phyloP scores from a whole-genome alignment of 352 stramenopile species.

The Paralagenidium karlingii region DNA sequence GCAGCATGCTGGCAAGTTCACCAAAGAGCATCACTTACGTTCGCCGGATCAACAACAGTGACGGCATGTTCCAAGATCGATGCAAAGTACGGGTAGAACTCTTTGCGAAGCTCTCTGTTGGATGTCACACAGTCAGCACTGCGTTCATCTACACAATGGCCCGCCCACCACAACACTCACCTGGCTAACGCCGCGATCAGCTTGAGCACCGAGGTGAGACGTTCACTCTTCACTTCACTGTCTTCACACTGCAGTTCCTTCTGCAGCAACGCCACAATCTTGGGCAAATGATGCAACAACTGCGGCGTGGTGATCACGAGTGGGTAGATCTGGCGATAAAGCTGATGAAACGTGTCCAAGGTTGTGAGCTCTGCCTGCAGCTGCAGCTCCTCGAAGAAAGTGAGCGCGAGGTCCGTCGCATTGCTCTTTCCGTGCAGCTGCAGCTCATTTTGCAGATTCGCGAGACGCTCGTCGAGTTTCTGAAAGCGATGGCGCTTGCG shows the following conservation, averaged over 20 bases:
- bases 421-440: conserved; percentile 75
- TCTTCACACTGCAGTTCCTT: conserved; percentile 40
- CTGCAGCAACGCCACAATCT: conserved; percentile 49
- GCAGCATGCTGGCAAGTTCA: background rate
- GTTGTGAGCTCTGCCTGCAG: conserved; percentile 76
- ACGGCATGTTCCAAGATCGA: conserved; percentile 44
- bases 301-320: conserved; percentile 75
- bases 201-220: conserved; percentile 66
- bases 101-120: conserved; percentile 75
- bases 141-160: background rate
- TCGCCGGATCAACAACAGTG: conserved; percentile 72
- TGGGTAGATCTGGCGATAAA: conserved; percentile 55
- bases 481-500: conserved; percentile 64
- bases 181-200: conserved; percentile 66
- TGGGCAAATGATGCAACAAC: conserved; percentile 65
- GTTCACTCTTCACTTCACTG: conserved; percentile 52
- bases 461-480: conserved; percentile 67
- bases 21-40: conserved; percentile 39
- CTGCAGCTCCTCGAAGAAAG: conserved; percentile 68
- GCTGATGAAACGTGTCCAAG: conserved; percentile 64
- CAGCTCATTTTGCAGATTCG: conserved; percentile 63
- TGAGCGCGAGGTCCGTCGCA: conserved; percentile 34
- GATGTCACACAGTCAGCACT: background rate
- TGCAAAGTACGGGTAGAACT: conserved; percentile 81
- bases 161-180: background rate